phyloP scores from a whole-genome alignment of 306 rosid genomes.

The Ceratonia siliqua region DNA sequence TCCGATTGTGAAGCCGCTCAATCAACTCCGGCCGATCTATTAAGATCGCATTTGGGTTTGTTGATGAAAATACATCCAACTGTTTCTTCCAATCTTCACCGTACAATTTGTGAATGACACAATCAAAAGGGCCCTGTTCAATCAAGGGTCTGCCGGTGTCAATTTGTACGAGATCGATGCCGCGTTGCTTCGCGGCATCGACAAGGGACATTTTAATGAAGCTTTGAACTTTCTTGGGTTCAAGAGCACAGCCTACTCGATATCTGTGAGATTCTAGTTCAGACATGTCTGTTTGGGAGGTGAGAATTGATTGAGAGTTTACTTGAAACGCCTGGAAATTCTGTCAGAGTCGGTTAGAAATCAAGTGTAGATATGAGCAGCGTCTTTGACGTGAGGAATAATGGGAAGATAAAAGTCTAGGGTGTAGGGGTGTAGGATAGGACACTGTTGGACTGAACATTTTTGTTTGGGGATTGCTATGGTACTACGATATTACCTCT shows the following conservation, averaged over 20 bases:
- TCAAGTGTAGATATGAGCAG: background rate
- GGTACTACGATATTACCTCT: no score
- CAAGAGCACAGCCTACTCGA: slow-evolving; percentile 44
- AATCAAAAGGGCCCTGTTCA: slow-evolving; percentile 43
- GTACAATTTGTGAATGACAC: slow-evolving; percentile 46
- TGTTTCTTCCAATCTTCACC: slow-evolving; percentile 33
- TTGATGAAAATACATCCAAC: slow-evolving; percentile 22
- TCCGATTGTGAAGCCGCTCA: slow-evolving; percentile 32
- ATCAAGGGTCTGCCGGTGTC: slow-evolving; percentile 29
- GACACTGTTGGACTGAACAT: no score
- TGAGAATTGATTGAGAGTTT: background rate
- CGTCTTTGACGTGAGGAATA: background rate
- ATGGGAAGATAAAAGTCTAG: no score
- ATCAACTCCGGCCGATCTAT: slow-evolving; percentile 41
- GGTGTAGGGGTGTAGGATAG: no score
- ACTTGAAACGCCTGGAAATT: background rate
- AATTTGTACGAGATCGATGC: slow-evolving; percentile 38
- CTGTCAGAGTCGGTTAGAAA: no score
- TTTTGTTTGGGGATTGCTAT: no score
- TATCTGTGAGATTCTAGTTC: slow-evolving; percentile 6
- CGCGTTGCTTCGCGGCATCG: slow-evolving; percentile 22
- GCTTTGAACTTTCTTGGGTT: slow-evolving; percentile 37
- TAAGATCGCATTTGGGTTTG: slow-evolving; percentile 30
- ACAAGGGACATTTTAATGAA: slow-evolving; percentile 32
- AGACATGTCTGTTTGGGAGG: slow-evolving; percentile 20